Conservation (phyloP, 352 stramenopile genomes). For the Pythium aquatile region DNA sequence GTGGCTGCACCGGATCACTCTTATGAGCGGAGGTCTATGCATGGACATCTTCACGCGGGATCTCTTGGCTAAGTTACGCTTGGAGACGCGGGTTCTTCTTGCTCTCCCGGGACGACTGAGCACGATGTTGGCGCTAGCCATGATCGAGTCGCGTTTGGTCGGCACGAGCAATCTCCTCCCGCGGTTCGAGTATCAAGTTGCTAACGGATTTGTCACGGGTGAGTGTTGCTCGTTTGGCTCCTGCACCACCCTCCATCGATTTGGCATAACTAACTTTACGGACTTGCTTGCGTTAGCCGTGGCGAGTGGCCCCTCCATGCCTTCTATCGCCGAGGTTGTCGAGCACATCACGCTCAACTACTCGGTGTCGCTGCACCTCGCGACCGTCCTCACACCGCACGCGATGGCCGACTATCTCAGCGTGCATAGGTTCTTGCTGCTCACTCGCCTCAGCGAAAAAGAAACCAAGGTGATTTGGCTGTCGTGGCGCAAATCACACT, state of each 20-base stretch:
- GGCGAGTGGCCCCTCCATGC: slow-evolving; percentile 37
- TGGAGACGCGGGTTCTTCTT: slow-evolving; percentile 44
- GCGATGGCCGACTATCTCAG: slow-evolving; percentile 15
- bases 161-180: slow-evolving; percentile 24
- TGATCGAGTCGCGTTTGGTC: slow-evolving; percentile 48
- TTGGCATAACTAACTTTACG: no score
- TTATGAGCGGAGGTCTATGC: slow-evolving; percentile 73
- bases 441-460: slow-evolving; percentile 38
- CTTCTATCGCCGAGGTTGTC: slow-evolving; percentile 23
- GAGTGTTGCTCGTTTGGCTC: slow-evolving; percentile 7
- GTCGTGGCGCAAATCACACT: slow-evolving; percentile 18
- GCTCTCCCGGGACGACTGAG: slow-evolving; percentile 44
- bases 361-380: slow-evolving; percentile 12
- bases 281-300: slow-evolving; percentile 24
- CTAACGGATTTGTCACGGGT: slow-evolving; percentile 42
- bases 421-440: slow-evolving; percentile 24
- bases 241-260: neutral
- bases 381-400: slow-evolving; percentile 10
- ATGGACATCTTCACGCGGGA: slow-evolving; percentile 73
- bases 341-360: slow-evolving; percentile 22
- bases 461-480: slow-evolving; percentile 41
- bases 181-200: slow-evolving; percentile 50
- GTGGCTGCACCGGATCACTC: slow-evolving; percentile 63
- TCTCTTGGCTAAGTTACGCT: slow-evolving; percentile 44
- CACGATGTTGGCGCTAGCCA: slow-evolving; percentile 49